phyloP scores from a whole-genome alignment of 2,329 filamentous ascomycete genomes.

The Fusarium cicatricum region DNA sequence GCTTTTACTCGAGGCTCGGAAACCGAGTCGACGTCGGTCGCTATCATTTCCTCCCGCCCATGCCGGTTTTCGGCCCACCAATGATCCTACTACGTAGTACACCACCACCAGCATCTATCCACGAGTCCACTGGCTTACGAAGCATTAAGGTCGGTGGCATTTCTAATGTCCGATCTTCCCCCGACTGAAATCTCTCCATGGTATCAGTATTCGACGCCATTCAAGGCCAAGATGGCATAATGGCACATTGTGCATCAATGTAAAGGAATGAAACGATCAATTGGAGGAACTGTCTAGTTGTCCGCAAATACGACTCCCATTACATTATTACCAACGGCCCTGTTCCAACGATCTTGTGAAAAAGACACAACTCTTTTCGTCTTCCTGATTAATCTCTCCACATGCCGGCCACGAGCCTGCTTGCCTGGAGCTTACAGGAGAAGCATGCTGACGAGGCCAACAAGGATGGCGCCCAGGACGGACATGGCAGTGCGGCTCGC shows the following conservation, averaged over 20 bases:
- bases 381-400: not conserved
- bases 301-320: conserved; percentile 2
- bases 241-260: not conserved
- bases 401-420: not conserved
- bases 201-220: not conserved
- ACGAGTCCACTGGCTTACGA: conserved; percentile 7
- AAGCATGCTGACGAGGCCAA: conserved; percentile 19
- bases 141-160: conserved; percentile 9
- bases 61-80: conserved; percentile 26
- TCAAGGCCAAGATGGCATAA: not conserved
- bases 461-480: conserved; percentile 13
- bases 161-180: conserved; percentile 26
- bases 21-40: conserved; percentile 23
- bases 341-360: conserved; percentile 18
- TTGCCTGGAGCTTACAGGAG: conserved; percentile 20
- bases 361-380: not conserved
- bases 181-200: conserved; percentile 13
- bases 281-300: conserved; percentile 15
- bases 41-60: conserved; percentile 7
- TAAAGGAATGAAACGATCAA: conserved; percentile 27
- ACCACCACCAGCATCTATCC: not conserved
- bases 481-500: conserved; percentile 27
- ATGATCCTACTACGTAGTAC: no score
- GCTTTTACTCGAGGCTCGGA: conserved; percentile 17
- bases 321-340: not conserved